Conservation (phyloP, 805 yeast species). For the Yamadazyma sp. region DNA sequence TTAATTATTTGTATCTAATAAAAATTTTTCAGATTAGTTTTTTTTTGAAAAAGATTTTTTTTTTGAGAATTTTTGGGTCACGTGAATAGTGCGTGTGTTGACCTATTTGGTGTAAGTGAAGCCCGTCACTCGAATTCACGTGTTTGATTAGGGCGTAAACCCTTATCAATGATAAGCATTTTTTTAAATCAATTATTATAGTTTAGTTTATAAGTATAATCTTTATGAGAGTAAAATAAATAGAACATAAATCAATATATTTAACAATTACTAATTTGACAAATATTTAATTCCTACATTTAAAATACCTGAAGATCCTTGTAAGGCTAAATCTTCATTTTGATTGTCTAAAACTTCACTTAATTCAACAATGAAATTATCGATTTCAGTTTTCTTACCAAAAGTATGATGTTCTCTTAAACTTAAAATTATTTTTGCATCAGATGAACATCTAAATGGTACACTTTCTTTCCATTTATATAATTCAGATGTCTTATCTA, state of each 20-base stretch:
- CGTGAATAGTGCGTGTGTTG: too few species aligned
- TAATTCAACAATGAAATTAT: slow-evolving; percentile 52
- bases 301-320: slow-evolving; percentile 40
- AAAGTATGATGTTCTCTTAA: slow-evolving; percentile 68
- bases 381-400: slow-evolving; percentile 67
- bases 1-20: slow-evolving; percentile 7
- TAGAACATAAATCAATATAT: too few species aligned
- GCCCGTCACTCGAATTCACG: too few species aligned
- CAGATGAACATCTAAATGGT: slow-evolving; percentile 64
- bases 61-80: slow-evolving; percentile 1
- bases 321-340: slow-evolving; percentile 34
- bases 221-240: too few species aligned
- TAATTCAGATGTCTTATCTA: slow-evolving; percentile 36
- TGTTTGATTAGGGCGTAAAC: too few species aligned
- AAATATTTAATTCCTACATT: slow-evolving; percentile 36
- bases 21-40: slow-evolving; percentile 7
- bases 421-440: slow-evolving; percentile 56
- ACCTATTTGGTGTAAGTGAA: too few species aligned
- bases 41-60: slow-evolving; percentile 1
- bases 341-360: slow-evolving; percentile 46
- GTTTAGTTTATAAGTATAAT: too few species aligned
- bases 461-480: slow-evolving; percentile 61
- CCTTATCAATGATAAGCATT: too few species aligned
- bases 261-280: background rate
- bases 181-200: too few species aligned